Evolutionary conservation across 805 yeast genomes (phyloP), one percentile per base, ranked within the genome.

Genomic region (Priceomyces carsonii): DNA sequence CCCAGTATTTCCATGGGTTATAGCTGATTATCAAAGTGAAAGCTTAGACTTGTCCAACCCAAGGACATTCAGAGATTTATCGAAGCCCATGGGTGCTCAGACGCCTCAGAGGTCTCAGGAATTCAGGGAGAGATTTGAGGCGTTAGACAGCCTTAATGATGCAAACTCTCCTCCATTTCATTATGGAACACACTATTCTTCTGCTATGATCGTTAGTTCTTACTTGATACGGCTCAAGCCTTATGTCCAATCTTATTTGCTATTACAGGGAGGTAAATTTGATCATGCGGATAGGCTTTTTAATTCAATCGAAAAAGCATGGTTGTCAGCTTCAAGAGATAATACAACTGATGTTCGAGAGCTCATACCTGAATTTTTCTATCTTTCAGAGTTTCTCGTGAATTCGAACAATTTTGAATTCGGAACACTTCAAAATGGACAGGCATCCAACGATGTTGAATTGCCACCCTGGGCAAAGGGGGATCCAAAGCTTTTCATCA

Each of bases 71-170:
- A 66, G 96, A 45, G 95, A 88, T 52, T 62, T 88, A 16, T 73
- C 86, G 0, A 86, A 85, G 49, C 96, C 96, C 1, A 89, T 88
- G 96, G 96, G 96, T 1, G 95, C 90, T 0, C 96, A 88, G 54
- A 66, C 78, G 2, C 53, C 57, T 2, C 68, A 66, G 2, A 66
- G 96, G 38, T 85, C 80, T 2, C 44, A 51, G 0, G 79, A 78
- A 48, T 88, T 87, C 48, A 61, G 66, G 31, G 93, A 86, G 37
- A 60, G 96, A 35, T 89, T 71, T 48, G 82, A 82, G 14, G 89
- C 95, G 0, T 60, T 86, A 16, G 72, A 65, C 15, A 79, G 84
- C 35, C 63, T 88, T 38, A 48, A 73, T 12, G 89, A 83, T 43
- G 66, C 59, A 0, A 40, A 48, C 14, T 67, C 87, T 0, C 88